Conservation (phyloP, 176 grass and related monocot species). For the Saccharum spontaneum region DNA sequence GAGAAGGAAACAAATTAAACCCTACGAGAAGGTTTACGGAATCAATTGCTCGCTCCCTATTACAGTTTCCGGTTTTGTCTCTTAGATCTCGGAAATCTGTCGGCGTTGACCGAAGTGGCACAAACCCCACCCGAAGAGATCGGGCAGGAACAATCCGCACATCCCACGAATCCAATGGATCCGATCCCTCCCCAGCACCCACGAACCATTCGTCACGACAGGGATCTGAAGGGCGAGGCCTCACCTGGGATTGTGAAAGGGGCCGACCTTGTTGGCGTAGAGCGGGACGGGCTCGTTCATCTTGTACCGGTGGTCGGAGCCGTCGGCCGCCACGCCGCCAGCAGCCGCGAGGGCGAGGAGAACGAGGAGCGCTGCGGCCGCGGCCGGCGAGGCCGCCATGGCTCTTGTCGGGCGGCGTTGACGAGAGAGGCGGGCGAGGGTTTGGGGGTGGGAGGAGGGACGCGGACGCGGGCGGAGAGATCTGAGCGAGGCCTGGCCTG, state of each 20-base stretch:
- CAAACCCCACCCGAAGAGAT: conserved; percentile 9
- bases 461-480: conserved; percentile 25
- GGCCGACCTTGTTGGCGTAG: conserved; percentile 95
- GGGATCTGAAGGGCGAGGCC: conserved; percentile 28
- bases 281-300: conserved; percentile 63
- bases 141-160: neutral
- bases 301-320: conserved; percentile 90
- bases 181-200: neutral
- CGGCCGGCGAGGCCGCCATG: conserved; percentile 49
- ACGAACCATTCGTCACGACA: neutral
- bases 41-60: neutral
- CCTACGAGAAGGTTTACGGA: neutral
- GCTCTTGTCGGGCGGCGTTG: conserved; percentile 47
- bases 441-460: conserved; percentile 9
- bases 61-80: neutral
- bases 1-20: neutral
- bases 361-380: conserved; percentile 41
- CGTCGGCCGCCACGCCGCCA: conserved; percentile 69
- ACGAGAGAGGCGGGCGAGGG: conserved; percentile 26
- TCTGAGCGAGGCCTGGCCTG: neutral
- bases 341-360: conserved; percentile 56
- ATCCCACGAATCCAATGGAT: conserved; percentile 19
- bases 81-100: conserved; percentile 14
- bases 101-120: neutral
- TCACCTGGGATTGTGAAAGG: conserved; percentile 98